Base-by-base conservation (phyloP, 2,329 filamentous ascomycete species). In the Penicillium sp. region DNA sequence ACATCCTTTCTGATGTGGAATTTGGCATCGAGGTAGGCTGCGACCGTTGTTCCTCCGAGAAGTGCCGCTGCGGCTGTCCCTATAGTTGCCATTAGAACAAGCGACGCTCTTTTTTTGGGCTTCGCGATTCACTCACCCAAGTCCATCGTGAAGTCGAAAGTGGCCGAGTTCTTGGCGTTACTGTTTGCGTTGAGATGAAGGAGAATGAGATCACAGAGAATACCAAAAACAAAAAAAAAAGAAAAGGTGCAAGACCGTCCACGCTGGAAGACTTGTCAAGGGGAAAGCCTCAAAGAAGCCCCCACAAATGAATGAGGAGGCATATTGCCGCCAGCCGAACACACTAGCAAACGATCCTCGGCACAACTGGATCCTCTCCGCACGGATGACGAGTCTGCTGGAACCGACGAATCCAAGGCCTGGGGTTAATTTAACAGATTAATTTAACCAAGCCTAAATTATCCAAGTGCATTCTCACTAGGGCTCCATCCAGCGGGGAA, bases 1-100 rank as follows among this genome's bases (percentile, higher is more conserved):
- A 87, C 56, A 66, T 92, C 89, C 62, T 88, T 83, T 34, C 72
- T 68, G 43, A 91, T 66, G 65, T 88, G 83, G 61, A 82, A 85
- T 73, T 88, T 90, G 47, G 84, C 89, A 63, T 91, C 83, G 8
- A 71, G 55, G 45, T 73, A 73, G 17, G 66, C 63, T 24, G 67
- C 65, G 18, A 66, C 54, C 7, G 69, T 68, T 7, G 59, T 47
- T 8, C 59, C 63, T 26, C 64, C 63, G 1, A 67, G 59, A 6
- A 65, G 55, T 12, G 62, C 62, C 44, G 64, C 62, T 39, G 64
- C 61, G 12, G 62, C 61, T 21, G 64, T 61, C 17, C 52, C 63
- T 66, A 18, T n/a, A 13, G 12, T 18, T 8, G 12, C 7, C 8
- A n/a, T 42, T 21, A 29, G 39, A 29, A 12, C 3, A 36, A 18